Percentiles rank a stretch among this genome's conserved stretches.
phyloP scores from a whole-genome alignment of 768 basidiomycete genomes.

The Antrodiella citrinella region DNA sequence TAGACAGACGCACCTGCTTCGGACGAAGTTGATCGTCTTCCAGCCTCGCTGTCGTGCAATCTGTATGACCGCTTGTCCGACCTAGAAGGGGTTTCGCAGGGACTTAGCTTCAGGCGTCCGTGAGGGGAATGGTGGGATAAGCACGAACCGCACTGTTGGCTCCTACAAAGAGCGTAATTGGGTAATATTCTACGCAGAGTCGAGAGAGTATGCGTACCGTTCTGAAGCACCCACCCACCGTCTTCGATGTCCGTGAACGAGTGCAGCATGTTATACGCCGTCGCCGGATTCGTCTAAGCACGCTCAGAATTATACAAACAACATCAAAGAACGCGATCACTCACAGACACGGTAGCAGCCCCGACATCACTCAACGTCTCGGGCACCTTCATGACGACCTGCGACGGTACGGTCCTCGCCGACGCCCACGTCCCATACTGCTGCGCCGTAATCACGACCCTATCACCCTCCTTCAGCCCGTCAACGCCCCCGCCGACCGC shows the following conservation, averaged over 20 bases:
- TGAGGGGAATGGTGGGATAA: no score
- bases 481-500: slow-evolving; percentile 50
- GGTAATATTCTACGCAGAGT: background rate
- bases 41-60: slow-evolving; percentile 66
- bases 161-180: slow-evolving; percentile 10
- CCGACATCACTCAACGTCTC: slow-evolving; percentile 45
- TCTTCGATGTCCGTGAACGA: slow-evolving; percentile 55
- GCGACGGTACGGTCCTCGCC: slow-evolving; percentile 39
- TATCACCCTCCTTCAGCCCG: slow-evolving; percentile 47
- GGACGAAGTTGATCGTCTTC: slow-evolving; percentile 77
- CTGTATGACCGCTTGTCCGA: slow-evolving; percentile 82
- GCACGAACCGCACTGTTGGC: slow-evolving; percentile 68
- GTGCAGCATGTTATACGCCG: slow-evolving; percentile 76
- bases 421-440: slow-evolving; percentile 77
- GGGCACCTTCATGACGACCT: slow-evolving; percentile 58
- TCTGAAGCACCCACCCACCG: slow-evolving; percentile 81
- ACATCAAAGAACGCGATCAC: slow-evolving; percentile 12
- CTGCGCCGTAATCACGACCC: slow-evolving; percentile 63
- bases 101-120: no score
- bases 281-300: slow-evolving; percentile 63
- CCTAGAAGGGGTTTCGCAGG: slow-evolving; percentile 28
- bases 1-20: slow-evolving; percentile 44
- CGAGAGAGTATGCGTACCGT: slow-evolving; percentile 41
- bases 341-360: slow-evolving; percentile 70
- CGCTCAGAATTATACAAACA: background rate